phyloP scores from a whole-genome alignment of 805 yeast genomes.

The Jamesozyma jinghongensis region DNA sequence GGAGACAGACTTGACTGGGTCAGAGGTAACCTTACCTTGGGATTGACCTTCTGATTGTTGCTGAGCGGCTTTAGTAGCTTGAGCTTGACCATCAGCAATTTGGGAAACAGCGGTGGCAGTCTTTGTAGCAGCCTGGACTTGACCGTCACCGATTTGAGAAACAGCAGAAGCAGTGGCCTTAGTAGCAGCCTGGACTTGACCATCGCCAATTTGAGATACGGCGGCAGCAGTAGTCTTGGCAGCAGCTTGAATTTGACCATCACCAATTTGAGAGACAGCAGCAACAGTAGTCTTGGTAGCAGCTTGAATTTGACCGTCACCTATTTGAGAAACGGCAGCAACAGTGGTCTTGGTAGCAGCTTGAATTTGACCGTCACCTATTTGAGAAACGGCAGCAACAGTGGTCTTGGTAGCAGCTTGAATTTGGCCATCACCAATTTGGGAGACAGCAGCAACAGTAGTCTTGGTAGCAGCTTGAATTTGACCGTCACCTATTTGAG shows the following conservation, averaged over 20 bases:
- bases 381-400: slow-evolving; percentile 31
- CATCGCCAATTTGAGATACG: slow-evolving; percentile 41
- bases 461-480: slow-evolving; percentile 33
- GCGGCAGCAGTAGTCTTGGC: slow-evolving; percentile 26
- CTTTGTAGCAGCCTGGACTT: slow-evolving; percentile 29
- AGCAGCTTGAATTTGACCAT: slow-evolving; percentile 34
- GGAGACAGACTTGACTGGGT: background rate
- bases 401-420: slow-evolving; percentile 6
- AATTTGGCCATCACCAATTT: slow-evolving; percentile 39
- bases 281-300: slow-evolving; percentile 24
- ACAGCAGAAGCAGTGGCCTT: too few relatives aligned
- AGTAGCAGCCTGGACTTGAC: slow-evolving; percentile 40
- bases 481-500: slow-evolving; percentile 47
- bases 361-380: slow-evolving; percentile 35
- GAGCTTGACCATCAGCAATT: background rate
- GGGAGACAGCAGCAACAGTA: slow-evolving; percentile 28
- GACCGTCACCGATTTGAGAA: too few relatives aligned
- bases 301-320: slow-evolving; percentile 46
- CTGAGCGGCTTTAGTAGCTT: background rate
- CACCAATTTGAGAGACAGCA: slow-evolving; percentile 35
- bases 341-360: slow-evolving; percentile 17
- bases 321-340: slow-evolving; percentile 38
- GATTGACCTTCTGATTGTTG: background rate
- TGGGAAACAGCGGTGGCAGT: slow-evolving; percentile 21
- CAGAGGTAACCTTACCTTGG: background rate